These are phyloP conservation scores for Sordaria brevicollis DNA, from an alignment of 495 filamentous ascomycete species.

Conservation along the genomic window DNA sequence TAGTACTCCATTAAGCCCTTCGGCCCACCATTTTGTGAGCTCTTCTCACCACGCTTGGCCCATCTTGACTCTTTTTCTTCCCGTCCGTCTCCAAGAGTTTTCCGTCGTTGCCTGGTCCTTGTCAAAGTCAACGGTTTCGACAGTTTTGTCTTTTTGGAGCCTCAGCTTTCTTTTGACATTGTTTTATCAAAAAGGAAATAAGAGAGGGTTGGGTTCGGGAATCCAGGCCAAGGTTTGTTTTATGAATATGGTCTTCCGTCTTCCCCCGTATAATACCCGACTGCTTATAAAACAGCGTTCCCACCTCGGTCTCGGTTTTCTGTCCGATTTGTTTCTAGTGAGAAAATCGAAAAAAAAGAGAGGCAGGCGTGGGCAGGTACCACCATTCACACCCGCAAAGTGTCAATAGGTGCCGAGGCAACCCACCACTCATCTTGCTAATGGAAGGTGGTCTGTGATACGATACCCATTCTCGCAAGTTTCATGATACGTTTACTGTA, in stretches of 20 bases:
- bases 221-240: neutral
- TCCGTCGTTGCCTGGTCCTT: neutral
- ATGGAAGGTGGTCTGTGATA: neutral
- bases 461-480: no score
- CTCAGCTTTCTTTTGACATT: neutral
- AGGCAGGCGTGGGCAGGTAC: neutral
- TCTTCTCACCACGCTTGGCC: neutral
- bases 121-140: neutral
- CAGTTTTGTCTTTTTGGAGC: neutral
- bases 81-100: neutral
- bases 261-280: neutral
- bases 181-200: neutral
- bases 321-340: neutral
- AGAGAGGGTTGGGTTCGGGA: neutral
- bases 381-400: no score
- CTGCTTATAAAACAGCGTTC: neutral
- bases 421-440: neutral
- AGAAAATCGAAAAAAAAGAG: no score
- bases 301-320: neutral
- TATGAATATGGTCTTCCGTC: no score
- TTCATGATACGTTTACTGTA: neutral
- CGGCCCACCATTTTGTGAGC: neutral
- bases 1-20: neutral
- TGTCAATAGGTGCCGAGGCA: neutral
- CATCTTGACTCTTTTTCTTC: neutral